A percentile compares a stretch with the other conserved stretches of the same genome.
Evolutionary conservation across 1,139 yeast species (phyloP).

Genomic region (Kodamaea derodonti): DNA sequence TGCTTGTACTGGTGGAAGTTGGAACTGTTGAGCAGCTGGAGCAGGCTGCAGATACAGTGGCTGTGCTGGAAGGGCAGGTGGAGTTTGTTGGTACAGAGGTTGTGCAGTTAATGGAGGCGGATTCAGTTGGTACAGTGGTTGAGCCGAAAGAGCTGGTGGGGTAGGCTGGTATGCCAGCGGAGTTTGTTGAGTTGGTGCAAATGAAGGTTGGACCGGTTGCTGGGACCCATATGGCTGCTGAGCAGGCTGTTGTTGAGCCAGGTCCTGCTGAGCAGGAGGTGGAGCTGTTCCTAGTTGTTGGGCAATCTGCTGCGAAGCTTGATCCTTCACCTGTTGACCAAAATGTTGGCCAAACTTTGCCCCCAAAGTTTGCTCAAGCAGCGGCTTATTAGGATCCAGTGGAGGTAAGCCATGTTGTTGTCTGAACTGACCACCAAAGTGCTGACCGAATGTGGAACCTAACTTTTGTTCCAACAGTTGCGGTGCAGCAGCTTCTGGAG

Average conservation of each 20-base stretch:
- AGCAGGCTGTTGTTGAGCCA: slow-evolving; percentile 6
- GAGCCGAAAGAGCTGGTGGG: neutral
- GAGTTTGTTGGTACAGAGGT: slow-evolving; percentile 4
- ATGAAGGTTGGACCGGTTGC: slow-evolving; percentile 3
- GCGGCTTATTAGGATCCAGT: neutral
- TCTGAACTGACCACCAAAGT: slow-evolving; percentile 1
- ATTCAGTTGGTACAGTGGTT: neutral
- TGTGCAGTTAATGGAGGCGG: slow-evolving; percentile 1
- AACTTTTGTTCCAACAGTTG: slow-evolving; percentile 1
- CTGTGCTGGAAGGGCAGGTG: slow-evolving; percentile 5
- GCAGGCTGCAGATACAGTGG: neutral
- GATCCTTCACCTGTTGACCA: neutral
- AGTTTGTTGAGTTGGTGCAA: neutral
- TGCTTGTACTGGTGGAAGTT: slow-evolving; percentile 3
- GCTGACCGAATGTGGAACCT: slow-evolving; percentile 1
- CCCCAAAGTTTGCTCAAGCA: neutral
- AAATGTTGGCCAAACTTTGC: slow-evolving; percentile 1
- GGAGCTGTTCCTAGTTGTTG: slow-evolving; percentile 7
- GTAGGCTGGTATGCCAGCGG: neutral
- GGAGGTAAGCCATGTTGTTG: neutral
- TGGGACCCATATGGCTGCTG: slow-evolving; percentile 5
- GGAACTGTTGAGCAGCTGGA: slow-evolving; percentile 5
- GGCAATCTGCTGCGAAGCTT: slow-evolving; percentile 7
- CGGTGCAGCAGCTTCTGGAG: neutral
- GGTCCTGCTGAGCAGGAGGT: neutral